Base-by-base conservation (phyloP, 441 rosid species). In the Sinapis alba region DNA sequence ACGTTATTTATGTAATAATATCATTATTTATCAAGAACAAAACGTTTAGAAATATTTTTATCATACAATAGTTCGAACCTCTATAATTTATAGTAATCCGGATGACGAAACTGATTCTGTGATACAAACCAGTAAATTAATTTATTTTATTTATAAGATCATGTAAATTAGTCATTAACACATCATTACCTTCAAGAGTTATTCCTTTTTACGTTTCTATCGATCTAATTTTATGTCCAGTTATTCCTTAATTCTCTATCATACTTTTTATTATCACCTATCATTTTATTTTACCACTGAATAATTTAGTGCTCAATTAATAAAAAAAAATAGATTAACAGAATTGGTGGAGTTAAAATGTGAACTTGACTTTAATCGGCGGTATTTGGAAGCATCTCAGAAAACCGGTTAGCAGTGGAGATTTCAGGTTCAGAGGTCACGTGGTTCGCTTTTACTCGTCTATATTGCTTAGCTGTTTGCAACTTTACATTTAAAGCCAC, bases 381-480 rank as follows among this genome's bases (percentile, higher is more conserved):
- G 56, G 60, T 15, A 62, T 5, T 13, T 24, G 27, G 64, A 5
- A 68, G 47, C 61, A 63, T 30, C 30, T 63, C 16, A 69, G 30
- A 68, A 62, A 76, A 56, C 71, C 66, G 79, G 45, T 70, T 30
- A 47, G n/a, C n/a, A n/a, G 67, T 70, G 19, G 19, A 58, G 7
- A 24, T 16, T 32, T 50, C 51, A 47, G 20, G 54, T 23, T 45
- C 67, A 68, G 56, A 64, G 34, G 57, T 34, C 56, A 71, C 63
- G 76, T 71, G 80, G 26, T 18, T 32, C 0, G 5, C 3, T 76
- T 77, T 65, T 58, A 32, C 65, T 77, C 57, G 80, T 71, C 19
- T 11, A 34, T 7, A 50, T 15, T 51, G 59, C 73, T 26, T 34
- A 60, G 80, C 73, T 59, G 77, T 71, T 50, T 50, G 20, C 56